Evolutionary conservation across 2,329 filamentous ascomycete genomes (phyloP), one percentile per base, ranked within the genome.

Genomic region (Sarocladium kiliense): DNA sequence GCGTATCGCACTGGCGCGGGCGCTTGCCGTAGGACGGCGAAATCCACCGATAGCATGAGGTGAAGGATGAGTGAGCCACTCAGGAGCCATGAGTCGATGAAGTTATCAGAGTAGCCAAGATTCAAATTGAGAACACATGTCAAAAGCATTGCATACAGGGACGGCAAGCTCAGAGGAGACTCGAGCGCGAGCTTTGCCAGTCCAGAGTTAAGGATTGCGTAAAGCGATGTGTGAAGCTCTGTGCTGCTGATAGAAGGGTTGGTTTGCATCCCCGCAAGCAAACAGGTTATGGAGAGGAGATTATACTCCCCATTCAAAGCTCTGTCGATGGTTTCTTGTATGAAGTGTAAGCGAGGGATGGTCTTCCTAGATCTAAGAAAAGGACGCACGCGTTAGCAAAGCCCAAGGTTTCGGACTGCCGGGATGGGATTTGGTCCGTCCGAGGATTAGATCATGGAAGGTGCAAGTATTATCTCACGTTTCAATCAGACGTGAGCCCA

Each of bases 341-440:
- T 44, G 41, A 44, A 44, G 21, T 44, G 41, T 44, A 44, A 25
- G 41, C 41, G 41, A 21, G 41, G 41, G n/a, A 44, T 44, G 21
- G 41, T 9, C 19, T 44, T 44, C 19, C 41, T 44, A 18, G 41
- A 44, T 25, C 41, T 44, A 39, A 19, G 12, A 18, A 7, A 25
- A 9, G 19, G 3, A 9, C 21, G 16, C 4, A 9, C 18, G n/a
- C 18, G 21, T 44, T 44, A 44, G 19, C 41, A 25, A 44, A 25
- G 21, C 10, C 19, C 41, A 12, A 44, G 23, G 16, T 39, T 39
- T 16, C 36, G n/a, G n/a, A n/a, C 7, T 9, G 36, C n/a, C n/a
- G 36, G 30, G 30, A 6, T 32, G 6, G 6, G 30, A 32, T 7
- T 32, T 12, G 12, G 30, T 32, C 30, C 30, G 30, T 32, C 30